Evolutionary conservation across 2,329 filamentous ascomycete genomes (phyloP).

Genomic region (Fusarium irregulare): DNA sequence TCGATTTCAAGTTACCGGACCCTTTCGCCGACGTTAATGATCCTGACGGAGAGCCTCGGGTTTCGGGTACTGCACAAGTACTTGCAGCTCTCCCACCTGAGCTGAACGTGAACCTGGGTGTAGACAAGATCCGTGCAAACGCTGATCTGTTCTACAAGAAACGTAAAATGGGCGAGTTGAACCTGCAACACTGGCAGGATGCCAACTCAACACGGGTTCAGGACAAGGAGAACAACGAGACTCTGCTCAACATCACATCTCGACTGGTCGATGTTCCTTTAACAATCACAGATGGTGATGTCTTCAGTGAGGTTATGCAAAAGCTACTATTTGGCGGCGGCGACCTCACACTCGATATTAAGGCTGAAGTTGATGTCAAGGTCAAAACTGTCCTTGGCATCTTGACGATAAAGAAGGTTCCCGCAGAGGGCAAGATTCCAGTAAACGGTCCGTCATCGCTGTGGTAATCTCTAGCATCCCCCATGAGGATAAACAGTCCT

Average conservation of each 20-base stretch:
- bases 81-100: conserved; percentile 83
- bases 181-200: conserved; percentile 83
- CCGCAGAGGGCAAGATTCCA: conserved; percentile 85
- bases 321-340: conserved; percentile 79
- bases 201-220: conserved; percentile 82
- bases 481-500: conserved; percentile 45
- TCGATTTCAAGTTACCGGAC: conserved; percentile 86
- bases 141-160: conserved; percentile 84
- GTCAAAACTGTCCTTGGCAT: conserved; percentile 84
- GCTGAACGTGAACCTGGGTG: conserved; percentile 85
- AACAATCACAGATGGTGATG: conserved; percentile 80
- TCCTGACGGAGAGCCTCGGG: conserved; percentile 77
- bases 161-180: conserved; percentile 82
- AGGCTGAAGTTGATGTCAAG: conserved; percentile 84
- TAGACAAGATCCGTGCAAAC: conserved; percentile 79
- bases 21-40: conserved; percentile 80
- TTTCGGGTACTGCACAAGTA: conserved; percentile 86
- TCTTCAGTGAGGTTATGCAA: conserved; percentile 85
- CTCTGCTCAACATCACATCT: conserved; percentile 78
- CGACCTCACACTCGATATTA: conserved; percentile 76
- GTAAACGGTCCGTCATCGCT: conserved; percentile 89
- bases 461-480: conserved; percentile 48
- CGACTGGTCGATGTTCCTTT: conserved; percentile 82
- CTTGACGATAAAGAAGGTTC: conserved; percentile 84
- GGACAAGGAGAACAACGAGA: conserved; percentile 64